Percentiles rank a stretch among this genome's conserved stretches.
phyloP scores from a whole-genome alignment of 2,329 filamentous ascomycete genomes.

The Bisporella sp. region DNA sequence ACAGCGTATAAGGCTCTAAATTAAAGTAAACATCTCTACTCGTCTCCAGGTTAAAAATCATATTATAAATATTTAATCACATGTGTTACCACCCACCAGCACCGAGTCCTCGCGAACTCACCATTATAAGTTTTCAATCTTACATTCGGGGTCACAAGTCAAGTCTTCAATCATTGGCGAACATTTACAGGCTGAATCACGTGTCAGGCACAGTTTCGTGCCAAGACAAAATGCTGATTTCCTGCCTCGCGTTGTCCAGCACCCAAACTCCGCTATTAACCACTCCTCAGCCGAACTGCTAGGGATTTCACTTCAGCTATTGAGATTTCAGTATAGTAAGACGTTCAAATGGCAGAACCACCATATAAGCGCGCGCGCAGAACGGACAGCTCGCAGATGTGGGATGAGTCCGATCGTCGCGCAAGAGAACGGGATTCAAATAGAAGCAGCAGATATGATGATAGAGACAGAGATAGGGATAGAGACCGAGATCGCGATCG shows the following conservation, averaged over 20 bases:
- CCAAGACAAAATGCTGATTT: background rate
- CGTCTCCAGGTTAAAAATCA: too few species aligned
- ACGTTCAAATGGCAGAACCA: slow-evolving; percentile 40
- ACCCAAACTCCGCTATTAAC: background rate
- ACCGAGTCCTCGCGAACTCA: too few species aligned
- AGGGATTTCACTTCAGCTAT: background rate
- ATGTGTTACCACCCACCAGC: too few species aligned
- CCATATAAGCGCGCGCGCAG: slow-evolving; percentile 41
- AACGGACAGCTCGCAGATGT: slow-evolving; percentile 54
- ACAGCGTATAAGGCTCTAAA: too few species aligned
- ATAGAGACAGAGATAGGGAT: slow-evolving; percentile 25
- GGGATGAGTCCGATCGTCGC: slow-evolving; percentile 42
- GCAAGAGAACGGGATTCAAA: slow-evolving; percentile 29
- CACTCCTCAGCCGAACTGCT: background rate
- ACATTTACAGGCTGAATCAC: too few species aligned
- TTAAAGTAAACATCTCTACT: too few species aligned
- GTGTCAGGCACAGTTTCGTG: too few species aligned
- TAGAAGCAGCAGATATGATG: slow-evolving; percentile 19
- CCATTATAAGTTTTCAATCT: too few species aligned
- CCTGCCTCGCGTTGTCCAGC: background rate
- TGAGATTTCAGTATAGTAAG: background rate
- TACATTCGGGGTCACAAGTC: background rate
- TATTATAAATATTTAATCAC: too few species aligned
- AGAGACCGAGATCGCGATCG: slow-evolving; percentile 27
- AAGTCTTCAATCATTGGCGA: background rate